Evolutionary conservation across 2,329 filamentous ascomycete genomes (phyloP).

Genomic region (Ophiostoma sp.): DNA sequence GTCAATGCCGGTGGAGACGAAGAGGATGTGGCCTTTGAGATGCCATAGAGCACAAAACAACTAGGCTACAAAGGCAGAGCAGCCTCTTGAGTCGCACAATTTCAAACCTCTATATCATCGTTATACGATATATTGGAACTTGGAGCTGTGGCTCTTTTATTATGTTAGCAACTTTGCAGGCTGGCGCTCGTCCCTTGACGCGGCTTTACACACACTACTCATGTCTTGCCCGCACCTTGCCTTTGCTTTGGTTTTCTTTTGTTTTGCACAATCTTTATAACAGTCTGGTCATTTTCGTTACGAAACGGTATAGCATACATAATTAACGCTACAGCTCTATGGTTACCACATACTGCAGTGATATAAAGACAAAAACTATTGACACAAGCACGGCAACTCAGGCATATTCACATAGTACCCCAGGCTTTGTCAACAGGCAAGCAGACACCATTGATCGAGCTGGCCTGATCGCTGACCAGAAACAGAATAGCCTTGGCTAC

Average conservation of each 20-base stretch:
- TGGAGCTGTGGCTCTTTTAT: not conserved
- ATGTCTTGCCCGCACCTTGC: too few species aligned
- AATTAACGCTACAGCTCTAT: too few species aligned
- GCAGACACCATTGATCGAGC: constrained; percentile 34
- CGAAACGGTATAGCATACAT: too few species aligned
- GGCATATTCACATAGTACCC: constrained; percentile 31
- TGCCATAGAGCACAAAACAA: not conserved
- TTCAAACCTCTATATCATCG: too few species aligned
- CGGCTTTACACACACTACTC: too few species aligned
- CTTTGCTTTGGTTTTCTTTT: too few species aligned
- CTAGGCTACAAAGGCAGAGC: not conserved
- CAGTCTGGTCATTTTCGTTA: too few species aligned
- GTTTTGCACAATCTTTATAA: too few species aligned
- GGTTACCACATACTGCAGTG: not conserved
- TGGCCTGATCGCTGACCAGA: constrained; percentile 35
- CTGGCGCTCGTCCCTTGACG: not conserved
- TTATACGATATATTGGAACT: not conserved
- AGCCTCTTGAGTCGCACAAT: too few species aligned
- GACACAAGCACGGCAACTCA: not conserved
- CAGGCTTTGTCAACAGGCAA: constrained; percentile 37
- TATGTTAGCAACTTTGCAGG: not conserved
- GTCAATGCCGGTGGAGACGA: constrained; percentile 30
- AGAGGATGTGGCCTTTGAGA: not conserved
- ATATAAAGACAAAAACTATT: not conserved
- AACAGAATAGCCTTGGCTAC: constrained; percentile 37